Conservation (phyloP, 768 basidiomycete species). For the Leccinum incarnatum region DNA sequence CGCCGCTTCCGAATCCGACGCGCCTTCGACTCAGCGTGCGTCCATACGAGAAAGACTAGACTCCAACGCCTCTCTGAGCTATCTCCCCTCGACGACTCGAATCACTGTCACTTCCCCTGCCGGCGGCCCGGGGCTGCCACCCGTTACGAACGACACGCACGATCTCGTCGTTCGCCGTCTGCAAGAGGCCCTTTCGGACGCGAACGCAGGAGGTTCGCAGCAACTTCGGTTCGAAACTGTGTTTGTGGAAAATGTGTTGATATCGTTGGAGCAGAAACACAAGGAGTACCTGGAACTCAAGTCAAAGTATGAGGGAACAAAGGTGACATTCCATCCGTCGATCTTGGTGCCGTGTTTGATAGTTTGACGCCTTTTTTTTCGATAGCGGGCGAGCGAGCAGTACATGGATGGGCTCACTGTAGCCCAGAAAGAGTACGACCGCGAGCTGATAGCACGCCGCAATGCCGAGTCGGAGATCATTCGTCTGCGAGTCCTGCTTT, state of each 20-base stretch:
- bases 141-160: conserved; percentile 33
- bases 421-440: conserved; percentile 92
- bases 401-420: conserved; percentile 91
- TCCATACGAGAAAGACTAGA: conserved; percentile 24
- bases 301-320: conserved; percentile 77
- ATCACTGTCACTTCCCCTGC: conserved; percentile 48
- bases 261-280: conserved; percentile 61
- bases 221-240: conserved; percentile 70
- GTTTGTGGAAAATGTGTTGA: conserved; percentile 68
- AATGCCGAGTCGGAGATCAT: conserved; percentile 94
- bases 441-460: conserved; percentile 80
- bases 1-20: conserved; percentile 35
- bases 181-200: conserved; percentile 59
- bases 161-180: conserved; percentile 51
- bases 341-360: neutral
- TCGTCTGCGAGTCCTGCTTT: conserved; percentile 76
- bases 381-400: conserved; percentile 84
- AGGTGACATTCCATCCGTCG: conserved; percentile 51
- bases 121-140: conserved; percentile 24
- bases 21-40: conserved; percentile 5
- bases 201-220: conserved; percentile 54
- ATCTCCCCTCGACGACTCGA: conserved; percentile 26
- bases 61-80: conserved; percentile 24
- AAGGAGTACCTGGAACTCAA: conserved; percentile 63
- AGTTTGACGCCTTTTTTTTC: neutral